Base-by-base conservation (phyloP, 768 basidiomycete genomes). In the Hydnomerulius pinastri region DNA sequence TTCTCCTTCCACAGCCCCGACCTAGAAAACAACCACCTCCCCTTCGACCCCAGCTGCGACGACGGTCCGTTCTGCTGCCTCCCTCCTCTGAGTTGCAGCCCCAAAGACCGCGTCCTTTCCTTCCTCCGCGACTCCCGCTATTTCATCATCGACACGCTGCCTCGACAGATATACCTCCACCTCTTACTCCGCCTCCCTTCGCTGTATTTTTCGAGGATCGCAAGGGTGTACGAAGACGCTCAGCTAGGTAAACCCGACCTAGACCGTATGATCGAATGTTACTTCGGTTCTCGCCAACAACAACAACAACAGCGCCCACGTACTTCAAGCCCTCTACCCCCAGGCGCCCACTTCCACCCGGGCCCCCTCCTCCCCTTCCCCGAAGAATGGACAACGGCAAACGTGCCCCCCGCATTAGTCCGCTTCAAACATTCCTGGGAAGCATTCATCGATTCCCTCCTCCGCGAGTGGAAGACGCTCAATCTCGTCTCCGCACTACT, bases 191-290 rank as follows among this genome's bases (percentile, higher is more conserved):
- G 83, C 13, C 76, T 92, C n/a, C 90, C 90, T 2, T 79, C 85
- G 0, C 73, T 90, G 59, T 92, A 92, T 61, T 92, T 90, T 66
- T 79, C 84, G 3, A 83, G 90, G 3, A 90, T 92, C 20, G 80
- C 86, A 3, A 77, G 81, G 41, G 79, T 91, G 23, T 90, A 90
- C 55, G 79, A 86, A 57, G 87, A 89, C 49, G 88, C 89, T 2
- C 84, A 91, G 46, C 78, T 92, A 43, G 87, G 87, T 61, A 77
- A 76, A 53, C 86, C 83, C 8, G 90, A 92, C 60, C 79, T 92
- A 8, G 70, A 80, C 43, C 61, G 77, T 32, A 82, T 85, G 78
- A 68, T 51, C 52, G 61, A 44, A 50, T 69, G 67, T 0, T 69
- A 76, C 32, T 64, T 65, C 18, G 54, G 17, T 30, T 54, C 56